Evolutionary conservation across 352 stramenopile genomes (phyloP).

Genomic region (Phytophthora crassamura): DNA sequence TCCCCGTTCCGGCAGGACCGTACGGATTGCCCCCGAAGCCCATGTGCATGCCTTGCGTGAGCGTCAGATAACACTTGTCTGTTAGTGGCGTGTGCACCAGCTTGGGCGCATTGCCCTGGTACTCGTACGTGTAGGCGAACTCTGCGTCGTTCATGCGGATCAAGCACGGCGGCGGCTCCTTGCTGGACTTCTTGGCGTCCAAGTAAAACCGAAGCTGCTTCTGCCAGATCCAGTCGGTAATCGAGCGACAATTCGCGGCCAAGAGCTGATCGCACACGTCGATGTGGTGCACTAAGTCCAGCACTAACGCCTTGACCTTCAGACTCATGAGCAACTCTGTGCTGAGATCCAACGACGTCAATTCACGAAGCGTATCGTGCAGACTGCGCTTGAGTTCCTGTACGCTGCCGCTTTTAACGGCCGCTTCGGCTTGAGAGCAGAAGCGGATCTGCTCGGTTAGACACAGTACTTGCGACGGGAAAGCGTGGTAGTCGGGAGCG

Average conservation of each 20-base stretch:
- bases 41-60: conserved; percentile 95
- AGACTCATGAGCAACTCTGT: conserved; percentile 91
- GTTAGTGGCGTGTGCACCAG: conserved; percentile 95
- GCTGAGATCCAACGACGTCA: conserved; percentile 88
- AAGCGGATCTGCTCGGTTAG: conserved; percentile 94
- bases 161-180: conserved; percentile 39
- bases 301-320: conserved; percentile 95
- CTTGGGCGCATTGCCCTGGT: conserved; percentile 94
- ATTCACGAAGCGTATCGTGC: conserved; percentile 72
- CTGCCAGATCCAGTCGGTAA: conserved; percentile 90
- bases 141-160: conserved; percentile 83
- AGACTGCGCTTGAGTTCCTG: conserved; percentile 70
- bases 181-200: conserved; percentile 48
- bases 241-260: conserved; percentile 59
- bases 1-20: conserved; percentile 94
- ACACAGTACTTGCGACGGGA: conserved; percentile 92
- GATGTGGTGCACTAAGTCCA: conserved; percentile 96
- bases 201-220: conserved; percentile 95
- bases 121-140: conserved; percentile 95
- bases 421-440: conserved; percentile 84
- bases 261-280: conserved; percentile 94
- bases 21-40: conserved; percentile 95
- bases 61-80: conserved; percentile 95
- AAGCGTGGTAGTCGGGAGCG: conserved; percentile 89
- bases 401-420: conserved; percentile 81